phyloP scores from a whole-genome alignment of 176 grass and related monocot genomes.

The Poa pratensis region DNA sequence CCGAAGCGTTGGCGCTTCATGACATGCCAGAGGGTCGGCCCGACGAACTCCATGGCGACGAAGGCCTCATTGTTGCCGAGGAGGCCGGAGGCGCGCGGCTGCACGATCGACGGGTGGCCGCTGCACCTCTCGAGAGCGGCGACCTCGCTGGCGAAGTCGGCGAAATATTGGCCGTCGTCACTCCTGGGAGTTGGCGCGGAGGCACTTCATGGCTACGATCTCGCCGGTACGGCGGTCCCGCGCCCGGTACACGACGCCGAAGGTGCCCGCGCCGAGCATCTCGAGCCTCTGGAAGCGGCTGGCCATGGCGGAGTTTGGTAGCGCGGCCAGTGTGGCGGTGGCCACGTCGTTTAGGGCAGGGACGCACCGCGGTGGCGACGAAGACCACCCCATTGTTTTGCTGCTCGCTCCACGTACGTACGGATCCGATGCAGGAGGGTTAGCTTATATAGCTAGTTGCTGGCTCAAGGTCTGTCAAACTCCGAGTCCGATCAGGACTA shows the following conservation, averaged over 20 bases:
- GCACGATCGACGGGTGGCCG: conserved; percentile 28
- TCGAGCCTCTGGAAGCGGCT: background rate
- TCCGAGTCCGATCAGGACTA: too few relatives aligned
- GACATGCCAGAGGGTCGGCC: conserved; percentile 29
- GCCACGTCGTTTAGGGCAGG: too few relatives aligned
- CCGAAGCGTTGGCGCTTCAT: conserved; percentile 13
- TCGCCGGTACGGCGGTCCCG: conserved; percentile 24
- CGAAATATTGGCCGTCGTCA: background rate
- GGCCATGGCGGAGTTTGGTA: too few relatives aligned
- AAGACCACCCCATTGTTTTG: too few relatives aligned
- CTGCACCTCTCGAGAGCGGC: background rate
- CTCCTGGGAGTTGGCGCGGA: background rate
- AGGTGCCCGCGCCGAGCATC: conserved; percentile 34
- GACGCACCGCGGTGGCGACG: too few relatives aligned
- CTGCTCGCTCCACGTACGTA: too few relatives aligned
- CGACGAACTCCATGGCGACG: conserved; percentile 44
- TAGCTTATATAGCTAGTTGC: too few relatives aligned
- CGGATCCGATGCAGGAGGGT: too few relatives aligned
- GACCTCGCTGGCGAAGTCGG: background rate
- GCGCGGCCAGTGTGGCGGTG: too few relatives aligned
- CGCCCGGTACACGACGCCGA: conserved; percentile 17
- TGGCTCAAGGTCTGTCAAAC: too few relatives aligned
- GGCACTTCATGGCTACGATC: conserved; percentile 7
- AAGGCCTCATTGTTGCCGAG: background rate
- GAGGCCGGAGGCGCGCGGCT: background rate